Percentiles rank a stretch among this genome's conserved stretches.
Conservation (phyloP, 345 rosid species). For the Salix arbutifolia region DNA sequence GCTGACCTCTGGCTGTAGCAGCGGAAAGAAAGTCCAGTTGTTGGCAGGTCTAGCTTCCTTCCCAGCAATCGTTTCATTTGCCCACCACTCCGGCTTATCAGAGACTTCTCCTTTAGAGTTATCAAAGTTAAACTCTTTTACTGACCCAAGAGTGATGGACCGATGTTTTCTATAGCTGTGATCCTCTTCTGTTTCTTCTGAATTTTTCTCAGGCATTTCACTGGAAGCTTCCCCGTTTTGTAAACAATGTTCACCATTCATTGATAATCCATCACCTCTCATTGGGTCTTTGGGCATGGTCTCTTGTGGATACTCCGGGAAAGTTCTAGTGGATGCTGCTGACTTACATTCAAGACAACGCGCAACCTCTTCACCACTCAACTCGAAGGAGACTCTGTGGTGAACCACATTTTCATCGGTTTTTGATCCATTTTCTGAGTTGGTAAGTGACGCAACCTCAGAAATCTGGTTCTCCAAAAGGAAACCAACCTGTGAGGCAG, state of each 20-base stretch:
- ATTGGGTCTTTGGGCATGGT: constrained; percentile 11
- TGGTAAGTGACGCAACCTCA: constrained; percentile 46
- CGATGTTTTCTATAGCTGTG: constrained; percentile 45
- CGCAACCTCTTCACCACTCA: constrained; percentile 93
- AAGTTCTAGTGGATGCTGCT: constrained; percentile 29
- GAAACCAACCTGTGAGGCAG: constrained; percentile 35
- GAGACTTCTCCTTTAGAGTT: constrained; percentile 49
- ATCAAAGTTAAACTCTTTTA: constrained; percentile 85
- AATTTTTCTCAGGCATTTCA: constrained; percentile 30
- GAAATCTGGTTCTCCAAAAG: constrained; percentile 39
- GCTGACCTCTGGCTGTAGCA: constrained; percentile 68
- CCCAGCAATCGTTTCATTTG: constrained; percentile 70
- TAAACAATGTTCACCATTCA: constrained; percentile 15
- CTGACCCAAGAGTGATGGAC: constrained; percentile 62
- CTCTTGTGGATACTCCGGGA: constrained; percentile 32
- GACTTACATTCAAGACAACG: constrained; percentile 72
- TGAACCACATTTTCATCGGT: constrained; percentile 35
- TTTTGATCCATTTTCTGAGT: constrained; percentile 43
- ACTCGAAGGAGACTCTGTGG: constrained; percentile 88
- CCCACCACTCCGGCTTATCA: constrained; percentile 80
- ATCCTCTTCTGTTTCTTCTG: constrained; percentile 46
- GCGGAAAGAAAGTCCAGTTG: constrained; percentile 85
- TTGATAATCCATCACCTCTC: constrained; percentile 16
- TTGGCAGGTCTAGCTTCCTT: constrained; percentile 48
- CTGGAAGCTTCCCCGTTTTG: constrained; percentile 24